These are phyloP conservation scores for Cercospora sesami DNA, from an alignment of 2,329 filamentous ascomycete species.

Conservation along the genomic window DNA sequence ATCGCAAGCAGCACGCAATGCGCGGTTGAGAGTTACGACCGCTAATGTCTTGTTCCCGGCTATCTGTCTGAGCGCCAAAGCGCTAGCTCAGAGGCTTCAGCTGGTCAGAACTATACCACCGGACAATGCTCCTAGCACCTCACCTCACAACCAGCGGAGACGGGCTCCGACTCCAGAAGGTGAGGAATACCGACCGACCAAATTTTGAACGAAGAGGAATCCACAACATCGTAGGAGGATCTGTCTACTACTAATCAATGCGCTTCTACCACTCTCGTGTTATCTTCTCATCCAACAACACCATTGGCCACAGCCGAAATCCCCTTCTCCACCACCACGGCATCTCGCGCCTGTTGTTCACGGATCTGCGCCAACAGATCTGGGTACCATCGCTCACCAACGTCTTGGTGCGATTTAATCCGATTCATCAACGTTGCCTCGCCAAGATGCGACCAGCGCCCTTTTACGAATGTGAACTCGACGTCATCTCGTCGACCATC, in stretches of 20 bases:
- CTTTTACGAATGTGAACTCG: conserved; percentile 80
- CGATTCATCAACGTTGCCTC: conserved; percentile 83
- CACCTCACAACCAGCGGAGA: background rate
- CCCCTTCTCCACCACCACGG: background rate
- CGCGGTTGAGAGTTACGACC: background rate
- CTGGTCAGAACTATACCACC: background rate
- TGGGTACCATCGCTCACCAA: conserved; percentile 71
- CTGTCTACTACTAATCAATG: background rate
- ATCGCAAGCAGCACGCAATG: background rate
- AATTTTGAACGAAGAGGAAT: background rate
- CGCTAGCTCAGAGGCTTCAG: background rate
- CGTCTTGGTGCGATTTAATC: conserved; percentile 83
- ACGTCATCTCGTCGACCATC: conserved; percentile 66
- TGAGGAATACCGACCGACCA: background rate
- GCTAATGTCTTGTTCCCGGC: background rate
- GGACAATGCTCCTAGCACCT: background rate
- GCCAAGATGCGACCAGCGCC: conserved; percentile 64
- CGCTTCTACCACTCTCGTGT: background rate
- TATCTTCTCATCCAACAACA: background rate
- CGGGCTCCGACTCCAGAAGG: background rate
- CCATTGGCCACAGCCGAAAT: background rate
- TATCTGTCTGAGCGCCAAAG: background rate
- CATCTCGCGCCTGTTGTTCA: conserved; percentile 40
- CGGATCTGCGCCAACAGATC: conserved; percentile 47
- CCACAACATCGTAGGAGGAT: background rate